Evolutionary conservation across 495 filamentous ascomycete species (phyloP), one percentile per base, ranked within the genome.

Genomic region (Penicillium crystallinum): DNA sequence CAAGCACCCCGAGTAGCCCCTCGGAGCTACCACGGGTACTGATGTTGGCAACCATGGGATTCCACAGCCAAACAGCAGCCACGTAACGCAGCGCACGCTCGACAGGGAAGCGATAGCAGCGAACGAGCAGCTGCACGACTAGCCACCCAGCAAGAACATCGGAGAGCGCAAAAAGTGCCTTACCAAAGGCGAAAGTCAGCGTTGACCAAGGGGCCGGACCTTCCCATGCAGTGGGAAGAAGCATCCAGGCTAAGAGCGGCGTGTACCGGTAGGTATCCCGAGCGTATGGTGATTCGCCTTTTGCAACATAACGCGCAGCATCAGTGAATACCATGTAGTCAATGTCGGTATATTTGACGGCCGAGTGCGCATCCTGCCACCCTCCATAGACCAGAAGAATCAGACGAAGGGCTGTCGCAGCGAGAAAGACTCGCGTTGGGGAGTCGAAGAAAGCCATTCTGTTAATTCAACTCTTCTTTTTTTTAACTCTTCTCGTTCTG

Each of bases 281-380:
- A 19, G 77, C 72, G 67, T 98, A 98, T 0, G 93, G 93, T 2
- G 88, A 88, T 3, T 59, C 65, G 2, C 87, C 76, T 22, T 67
- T 73, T 0, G 78, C 70, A 36, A 89, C 78, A 65, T 86, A 91
- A 53, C 87, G 88, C 7, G 95, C 81, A 9, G 93, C 93, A 66
- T 96, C 91, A n/a, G 95, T 97, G 77, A 98, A 98, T 54, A 98
- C 93, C 59, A 88, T 84, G 76, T 98, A 98, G 79, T 98, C 93
- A 63, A 98, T 96, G 70, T 98, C 93, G 46, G 95, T 98, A 77
- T 97, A 98, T 70, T 96, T 96, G 59, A 98, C 70, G 3, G 90
- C 79, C 9, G 90, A 93, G 71, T 89, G 77, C 52, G 88, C 83
- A 66, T 98, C 93, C 77, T 98, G 93, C 74, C 85, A 86, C 49